Evolutionary conservation across 352 stramenopile species (phyloP), one percentile per base, ranked within the genome.

Genomic region (Phytophthora brassicae): DNA sequence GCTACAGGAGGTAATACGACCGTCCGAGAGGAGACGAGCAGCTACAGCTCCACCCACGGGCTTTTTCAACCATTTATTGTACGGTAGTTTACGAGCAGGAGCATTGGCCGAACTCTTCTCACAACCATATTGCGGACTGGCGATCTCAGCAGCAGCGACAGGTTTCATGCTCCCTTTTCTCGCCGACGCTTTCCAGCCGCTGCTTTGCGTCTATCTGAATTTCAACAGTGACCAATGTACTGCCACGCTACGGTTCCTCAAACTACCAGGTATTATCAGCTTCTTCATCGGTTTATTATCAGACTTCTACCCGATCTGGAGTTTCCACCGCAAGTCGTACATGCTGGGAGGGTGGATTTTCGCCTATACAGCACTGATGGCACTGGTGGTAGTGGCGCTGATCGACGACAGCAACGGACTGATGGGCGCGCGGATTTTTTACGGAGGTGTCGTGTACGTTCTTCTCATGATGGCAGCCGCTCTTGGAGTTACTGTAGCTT

Each of bases 201-300:
- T 92, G 16, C 42, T 92, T 8, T 74, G 64, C 13, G 76, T 83
- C 6, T 89, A 90, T 28, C 49, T 92, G 22, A 72, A 64, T 41
- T 69, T 88, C 38, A 75, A 71, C 44, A 54, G 53, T 14, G 55
- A 81, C 39, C 81, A 90, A 44, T 71, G 59, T 23, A 67, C 77
- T 14, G 77, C 79, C 0, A 85, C 79, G 11, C 60, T 74, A 43
- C 70, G 72, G 24, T 89, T 89, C 35, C 56, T 90, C 19, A 71
- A 77, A 28, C 56, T 92, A 0, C 81, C 81, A 0, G 79, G 81
- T 2, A 68, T 88, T 20, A 36, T 78, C 35, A 90, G 79, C 63
- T 86, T 92, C 49, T 84, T 92, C 39, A 89, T 92, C 56, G 84
- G 84, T 11, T 46, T 89, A 16, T 24, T 89, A n/a, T 92, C 84